Base-by-base conservation (phyloP, 768 basidiomycete genomes). In the Kwoniella heveanensis region DNA sequence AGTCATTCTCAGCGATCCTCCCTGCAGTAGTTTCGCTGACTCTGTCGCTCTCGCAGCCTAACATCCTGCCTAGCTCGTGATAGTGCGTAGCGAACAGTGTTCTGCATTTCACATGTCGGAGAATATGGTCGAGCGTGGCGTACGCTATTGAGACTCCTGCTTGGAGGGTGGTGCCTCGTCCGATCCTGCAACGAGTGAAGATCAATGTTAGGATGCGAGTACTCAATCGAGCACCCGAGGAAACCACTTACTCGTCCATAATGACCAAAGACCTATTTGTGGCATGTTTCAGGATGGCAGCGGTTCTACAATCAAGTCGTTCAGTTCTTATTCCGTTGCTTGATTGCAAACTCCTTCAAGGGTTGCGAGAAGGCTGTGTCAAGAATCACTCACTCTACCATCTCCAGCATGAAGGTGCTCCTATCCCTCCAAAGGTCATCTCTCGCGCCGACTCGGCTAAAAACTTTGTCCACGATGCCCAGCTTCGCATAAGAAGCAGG, bases 1-100 rank as follows among this genome's bases (percentile, higher is more conserved):
- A 47, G 19, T 19, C 19, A 47, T 6, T 19, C 46, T 47, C 19
- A 19, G 8, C 39, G 39, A 44, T 17, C 19, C 10, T 19, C 39
- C 4, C 3, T 9, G 8, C 8, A 17, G 39, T 4, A 44, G 19
- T 44, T 19, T 9, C 39, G n/a, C n/a, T n/a, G 8, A 9, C 24
- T 24, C 21, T 17, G 19, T 37, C 55, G 15, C 52, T 66, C 77
- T 55, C 82, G 74, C 60, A 54, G 0, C 51, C 82, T 79, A 98
- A 82, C 85, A 97, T 87, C 64, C 90, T 87, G 1, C 90, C 88
- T 22, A 98, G 81, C 76, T 97, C 93, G 77, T 98, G 94, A 75
- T 96, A 97, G 80, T 99, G 95, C n/a, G 95, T 99, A 7, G 95
- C 95, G 74, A 98, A 99, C 29, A 99, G 82, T n/a, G 91, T 85